A percentile compares a stretch with the other conserved stretches of the same genome.
Conservation (phyloP, 768 basidiomycete species). For the Amanita jacksonii region DNA sequence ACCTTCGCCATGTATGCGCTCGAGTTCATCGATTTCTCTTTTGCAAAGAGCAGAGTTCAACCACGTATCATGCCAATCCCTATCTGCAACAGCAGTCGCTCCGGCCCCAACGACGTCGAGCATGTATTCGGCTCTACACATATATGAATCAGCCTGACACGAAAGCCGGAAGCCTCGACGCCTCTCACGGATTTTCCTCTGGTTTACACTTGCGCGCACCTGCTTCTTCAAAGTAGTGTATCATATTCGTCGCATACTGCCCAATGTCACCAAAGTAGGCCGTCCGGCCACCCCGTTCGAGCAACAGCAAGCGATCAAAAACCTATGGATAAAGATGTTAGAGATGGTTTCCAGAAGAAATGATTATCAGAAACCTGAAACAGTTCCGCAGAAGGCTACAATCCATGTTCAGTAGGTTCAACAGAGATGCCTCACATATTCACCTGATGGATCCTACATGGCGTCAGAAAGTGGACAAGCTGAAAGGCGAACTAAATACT, state of each 20-base stretch:
- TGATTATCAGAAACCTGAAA: slow-evolving; percentile 39
- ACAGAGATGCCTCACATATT: not conserved
- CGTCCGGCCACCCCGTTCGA: slow-evolving; percentile 68
- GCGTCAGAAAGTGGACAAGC: not conserved
- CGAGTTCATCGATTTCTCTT: slow-evolving; percentile 29
- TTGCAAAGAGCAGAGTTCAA: slow-evolving; percentile 26
- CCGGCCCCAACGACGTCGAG: slow-evolving; percentile 70
- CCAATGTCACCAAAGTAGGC: slow-evolving; percentile 74
- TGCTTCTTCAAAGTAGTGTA: slow-evolving; percentile 68
- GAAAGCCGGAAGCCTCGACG: not conserved
- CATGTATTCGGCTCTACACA: slow-evolving; percentile 46
- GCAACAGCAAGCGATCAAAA: slow-evolving; percentile 71
- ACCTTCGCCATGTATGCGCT: slow-evolving; percentile 44
- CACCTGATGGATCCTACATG: slow-evolving; percentile 34
- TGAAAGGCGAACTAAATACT: slow-evolving; percentile 15
- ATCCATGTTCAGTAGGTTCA: slow-evolving; percentile 17
- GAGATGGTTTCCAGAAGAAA: not conserved
- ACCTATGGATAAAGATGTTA: slow-evolving; percentile 22
- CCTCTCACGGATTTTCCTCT: slow-evolving; percentile 62
- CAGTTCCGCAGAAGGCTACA: slow-evolving; percentile 73
- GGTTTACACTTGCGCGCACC: slow-evolving; percentile 54
- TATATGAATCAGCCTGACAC: not conserved
- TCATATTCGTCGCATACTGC: slow-evolving; percentile 44
- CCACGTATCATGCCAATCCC: slow-evolving; percentile 52
- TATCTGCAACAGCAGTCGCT: slow-evolving; percentile 39